Evolutionary conservation across 108 stramenopile genomes (phyloP).

Genomic region (Schizochytrium sp.): DNA sequence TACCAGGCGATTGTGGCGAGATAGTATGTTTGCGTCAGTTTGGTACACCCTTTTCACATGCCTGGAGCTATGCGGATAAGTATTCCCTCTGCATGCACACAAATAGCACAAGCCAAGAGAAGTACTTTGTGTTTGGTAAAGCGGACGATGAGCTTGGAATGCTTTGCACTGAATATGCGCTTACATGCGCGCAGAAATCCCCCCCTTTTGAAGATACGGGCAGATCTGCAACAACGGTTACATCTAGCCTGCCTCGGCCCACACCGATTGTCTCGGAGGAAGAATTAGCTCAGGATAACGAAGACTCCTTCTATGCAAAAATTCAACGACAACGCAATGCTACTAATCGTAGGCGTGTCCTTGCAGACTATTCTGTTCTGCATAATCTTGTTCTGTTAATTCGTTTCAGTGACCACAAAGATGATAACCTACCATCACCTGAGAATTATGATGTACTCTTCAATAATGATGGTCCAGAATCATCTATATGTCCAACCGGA

Average conservation of each 20-base stretch:
- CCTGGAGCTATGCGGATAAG: not conserved
- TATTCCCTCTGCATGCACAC: not conserved
- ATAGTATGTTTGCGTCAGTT: not conserved
- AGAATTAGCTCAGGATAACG: conserved; percentile 17
- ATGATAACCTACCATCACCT: not conserved
- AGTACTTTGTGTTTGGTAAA: not conserved
- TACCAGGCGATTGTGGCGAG: conserved; percentile 1
- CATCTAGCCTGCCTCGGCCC: conserved; percentile 12
- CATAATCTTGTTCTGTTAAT: conserved; percentile 59
- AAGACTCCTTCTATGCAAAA: conserved; percentile 26
- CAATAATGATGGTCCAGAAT: not conserved
- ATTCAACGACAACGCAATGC: not conserved
- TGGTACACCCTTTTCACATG: conserved; percentile 6
- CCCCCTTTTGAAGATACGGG: not conserved
- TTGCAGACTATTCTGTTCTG: not conserved
- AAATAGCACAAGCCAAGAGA: not conserved
- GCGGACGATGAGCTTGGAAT: conserved; percentile 5
- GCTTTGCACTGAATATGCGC: not conserved
- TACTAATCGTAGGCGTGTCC: not conserved
- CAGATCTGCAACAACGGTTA: not conserved
- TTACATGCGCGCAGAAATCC: not conserved
- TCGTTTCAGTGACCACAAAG: conserved; percentile 57
- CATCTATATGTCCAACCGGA: not conserved
- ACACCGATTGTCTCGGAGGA: not conserved
- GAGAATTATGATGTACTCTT: not conserved